Evolutionary conservation across 805 yeast genomes (phyloP), one percentile per base, ranked within the genome.

Genomic region (Sungouiozyma ichnusensis): DNA sequence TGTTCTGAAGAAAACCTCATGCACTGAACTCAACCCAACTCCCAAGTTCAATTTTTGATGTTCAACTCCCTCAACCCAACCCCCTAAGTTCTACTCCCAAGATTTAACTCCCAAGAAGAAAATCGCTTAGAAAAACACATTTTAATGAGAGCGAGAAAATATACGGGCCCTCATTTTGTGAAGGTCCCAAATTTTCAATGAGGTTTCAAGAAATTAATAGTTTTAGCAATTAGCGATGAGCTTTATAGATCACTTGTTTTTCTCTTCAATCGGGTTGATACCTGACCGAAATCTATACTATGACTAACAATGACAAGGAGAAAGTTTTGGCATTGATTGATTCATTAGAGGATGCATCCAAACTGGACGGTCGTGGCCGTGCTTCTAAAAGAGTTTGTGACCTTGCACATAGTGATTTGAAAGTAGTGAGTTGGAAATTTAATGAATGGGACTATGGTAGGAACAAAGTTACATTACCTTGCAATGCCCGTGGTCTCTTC

Each of bases 391-490:
- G 50, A 19, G 44, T 43, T 1, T 64, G 63, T 42, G 44, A 57
- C 18, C 39, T 65, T 16, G 46, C 54, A 19, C 50, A 56, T 37
- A 53, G 57, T 16, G 47, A 48, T 17, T 48, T 46, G 14, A 48
- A 45, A n/a, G 57, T 66, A 1, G 45, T 51, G 5, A 62, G 71
- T 35, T 90, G 97, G 97, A 84, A 79, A 60, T 87, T 86, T 63
- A 77, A 79, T 44, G 98, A 90, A 50, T 88, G 86, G 84, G 96
- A 85, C 52, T 90, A 85, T 55, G 76, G 77, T 15, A 73, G 70
- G 41, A 64, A 67, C 8, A 71, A 71, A 38, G 64, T 76, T 4
- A 45, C 44, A 1, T 64, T 90, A 7, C 95, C 96, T 0, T 69
- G 77, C 4, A 64, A 77, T 40, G 94, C 97, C 0, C 71, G 98